A percentile compares a stretch with the other conserved stretches of the same genome.
phyloP scores from a whole-genome alignment of 306 rosid genomes.

The Mimosa bimucronata region DNA sequence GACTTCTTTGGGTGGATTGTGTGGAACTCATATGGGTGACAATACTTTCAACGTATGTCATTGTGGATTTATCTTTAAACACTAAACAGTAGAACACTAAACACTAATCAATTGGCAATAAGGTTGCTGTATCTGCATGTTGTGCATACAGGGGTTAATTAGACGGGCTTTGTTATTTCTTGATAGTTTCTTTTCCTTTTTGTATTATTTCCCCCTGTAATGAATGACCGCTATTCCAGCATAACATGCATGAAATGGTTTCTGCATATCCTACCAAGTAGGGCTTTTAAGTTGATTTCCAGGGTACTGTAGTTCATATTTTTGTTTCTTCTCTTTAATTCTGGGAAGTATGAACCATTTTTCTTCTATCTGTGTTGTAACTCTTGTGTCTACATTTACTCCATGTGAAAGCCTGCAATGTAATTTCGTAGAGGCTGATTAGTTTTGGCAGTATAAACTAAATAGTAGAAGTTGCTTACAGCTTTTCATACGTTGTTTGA shows the following conservation, averaged over 20 bases:
- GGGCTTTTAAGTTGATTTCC: neutral
- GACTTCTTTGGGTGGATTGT: constrained; percentile 96
- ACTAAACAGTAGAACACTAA: constrained; percentile 1
- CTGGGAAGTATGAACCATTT: neutral
- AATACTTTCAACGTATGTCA: constrained; percentile 84
- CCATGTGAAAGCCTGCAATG: neutral
- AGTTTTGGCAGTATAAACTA: constrained; percentile 5
- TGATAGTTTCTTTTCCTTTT: neutral
- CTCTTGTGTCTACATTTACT: constrained; percentile 5
- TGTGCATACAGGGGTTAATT: neutral
- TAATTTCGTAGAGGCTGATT: constrained; percentile 1
- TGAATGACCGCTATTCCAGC: constrained; percentile 12
- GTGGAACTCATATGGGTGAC: constrained; percentile 96
- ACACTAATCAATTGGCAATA: constrained; percentile 6
- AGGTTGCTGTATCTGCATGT: constrained; percentile 15
- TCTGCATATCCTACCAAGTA: constrained; percentile 9
- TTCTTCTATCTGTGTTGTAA: neutral
- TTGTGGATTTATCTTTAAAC: constrained; percentile 32
- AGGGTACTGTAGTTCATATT: neutral
- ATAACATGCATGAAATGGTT: constrained; percentile 4
- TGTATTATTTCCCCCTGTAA: neutral
- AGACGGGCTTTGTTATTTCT: neutral
- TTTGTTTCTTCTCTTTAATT: neutral
- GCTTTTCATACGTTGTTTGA: constrained; percentile 20
- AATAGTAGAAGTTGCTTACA: neutral